These are phyloP conservation scores for Lactifluus pinguis DNA, from an alignment of 768 basidiomycete genomes.

Conservation along the genomic window DNA sequence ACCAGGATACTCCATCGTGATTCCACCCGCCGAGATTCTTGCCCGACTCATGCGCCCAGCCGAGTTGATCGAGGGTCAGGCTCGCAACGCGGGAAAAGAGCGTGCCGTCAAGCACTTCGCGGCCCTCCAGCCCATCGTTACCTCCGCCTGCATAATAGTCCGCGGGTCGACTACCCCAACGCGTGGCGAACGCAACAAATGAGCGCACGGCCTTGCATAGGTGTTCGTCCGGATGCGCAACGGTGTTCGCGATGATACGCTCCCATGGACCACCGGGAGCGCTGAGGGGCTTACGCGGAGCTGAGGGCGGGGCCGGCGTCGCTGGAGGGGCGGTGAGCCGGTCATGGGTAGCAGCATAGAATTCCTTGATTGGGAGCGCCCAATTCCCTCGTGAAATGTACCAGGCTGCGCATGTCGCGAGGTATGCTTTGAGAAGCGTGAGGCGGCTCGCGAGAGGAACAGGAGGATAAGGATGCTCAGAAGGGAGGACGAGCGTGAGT, in stretches of 20 bases:
- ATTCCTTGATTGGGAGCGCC: conserved; percentile 39
- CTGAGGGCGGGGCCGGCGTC: conserved; percentile 18
- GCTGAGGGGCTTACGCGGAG: conserved; percentile 2
- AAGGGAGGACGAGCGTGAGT: conserved; percentile 37
- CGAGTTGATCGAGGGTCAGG: conserved; percentile 33
- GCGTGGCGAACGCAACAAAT: conserved; percentile 35
- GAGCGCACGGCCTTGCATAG: conserved; percentile 42
- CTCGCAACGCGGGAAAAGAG: conserved; percentile 52
- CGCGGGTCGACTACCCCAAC: conserved; percentile 35
- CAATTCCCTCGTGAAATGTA: conserved; percentile 50
- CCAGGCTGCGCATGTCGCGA: conserved; percentile 41
- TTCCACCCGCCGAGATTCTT: conserved; percentile 3
- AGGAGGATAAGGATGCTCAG: conserved; percentile 17
- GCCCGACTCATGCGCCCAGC: conserved; percentile 17
- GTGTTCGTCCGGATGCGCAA: conserved; percentile 55
- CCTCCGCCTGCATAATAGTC: conserved; percentile 26
- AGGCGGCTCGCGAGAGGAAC: conserved; percentile 35
- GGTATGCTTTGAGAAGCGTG: conserved; percentile 50
- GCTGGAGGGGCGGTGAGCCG: conserved; percentile 22
- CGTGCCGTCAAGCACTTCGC: conserved; percentile 48
- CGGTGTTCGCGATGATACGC: conserved; percentile 40
- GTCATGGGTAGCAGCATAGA: conserved; percentile 30
- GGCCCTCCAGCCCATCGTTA: conserved; percentile 34
- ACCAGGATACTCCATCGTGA: background rate
- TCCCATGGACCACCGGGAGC: conserved; percentile 39